These are phyloP conservation scores for Podaxis sp. DNA, from an alignment of 768 basidiomycete species.

Conservation along the genomic window DNA sequence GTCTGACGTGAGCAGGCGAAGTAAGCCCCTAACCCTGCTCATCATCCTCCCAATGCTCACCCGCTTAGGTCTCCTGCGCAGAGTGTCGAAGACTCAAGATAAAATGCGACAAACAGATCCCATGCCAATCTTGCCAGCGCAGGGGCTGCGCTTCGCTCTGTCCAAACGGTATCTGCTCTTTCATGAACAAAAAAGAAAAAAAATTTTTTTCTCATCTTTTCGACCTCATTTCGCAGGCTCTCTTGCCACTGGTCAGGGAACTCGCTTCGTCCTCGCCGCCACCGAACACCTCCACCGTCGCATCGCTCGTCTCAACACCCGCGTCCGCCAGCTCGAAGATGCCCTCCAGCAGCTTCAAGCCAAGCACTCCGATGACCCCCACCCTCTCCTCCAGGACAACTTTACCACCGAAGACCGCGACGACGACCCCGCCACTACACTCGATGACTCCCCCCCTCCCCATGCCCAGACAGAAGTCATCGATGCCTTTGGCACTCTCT, in stretches of 20 bases:
- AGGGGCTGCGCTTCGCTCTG: constrained; percentile 67
- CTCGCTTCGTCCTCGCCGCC: constrained; percentile 62
- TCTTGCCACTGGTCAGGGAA: constrained; percentile 76
- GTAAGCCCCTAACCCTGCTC: constrained; percentile 16
- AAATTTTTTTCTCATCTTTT: too few species aligned
- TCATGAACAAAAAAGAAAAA: background rate
- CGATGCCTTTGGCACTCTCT: constrained; percentile 57
- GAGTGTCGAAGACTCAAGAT: constrained; percentile 80
- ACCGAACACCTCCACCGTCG: constrained; percentile 62
- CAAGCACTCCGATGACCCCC: constrained; percentile 45
- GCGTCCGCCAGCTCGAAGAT: constrained; percentile 59
- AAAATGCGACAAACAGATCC: constrained; percentile 79
- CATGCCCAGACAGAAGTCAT: constrained; percentile 32
- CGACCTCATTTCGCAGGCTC: constrained; percentile 38
- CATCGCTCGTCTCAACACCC: constrained; percentile 45
- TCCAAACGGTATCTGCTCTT: constrained; percentile 51
- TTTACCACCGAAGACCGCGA: constrained; percentile 32
- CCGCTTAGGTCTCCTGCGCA: constrained; percentile 62
- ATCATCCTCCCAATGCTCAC: constrained; percentile 3
- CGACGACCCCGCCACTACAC: constrained; percentile 22
- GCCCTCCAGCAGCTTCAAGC: constrained; percentile 50
- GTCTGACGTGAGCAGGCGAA: constrained; percentile 17
- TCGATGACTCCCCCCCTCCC: constrained; percentile 12
- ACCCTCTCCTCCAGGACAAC: constrained; percentile 58
- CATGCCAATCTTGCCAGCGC: constrained; percentile 74